Conservation (phyloP, 164 flowering plant genomes). For the Vitis riparia region DNA sequence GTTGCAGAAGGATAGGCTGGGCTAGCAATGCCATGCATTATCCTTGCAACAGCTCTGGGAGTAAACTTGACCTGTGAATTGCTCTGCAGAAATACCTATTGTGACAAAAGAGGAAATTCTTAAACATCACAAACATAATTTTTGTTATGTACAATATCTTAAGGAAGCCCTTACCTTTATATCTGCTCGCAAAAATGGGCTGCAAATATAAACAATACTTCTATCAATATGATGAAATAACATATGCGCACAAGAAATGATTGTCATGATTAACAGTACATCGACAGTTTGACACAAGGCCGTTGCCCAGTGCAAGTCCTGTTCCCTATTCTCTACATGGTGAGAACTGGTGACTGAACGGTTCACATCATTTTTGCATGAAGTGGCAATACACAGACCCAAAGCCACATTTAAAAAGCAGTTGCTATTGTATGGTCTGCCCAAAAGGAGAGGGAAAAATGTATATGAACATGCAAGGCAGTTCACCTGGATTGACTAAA, state of each 20-base stretch:
- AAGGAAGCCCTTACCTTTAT: constrained; percentile 61
- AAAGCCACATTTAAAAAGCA: too few relatives aligned
- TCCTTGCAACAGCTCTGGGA: constrained; percentile 94
- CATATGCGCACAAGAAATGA: neutral
- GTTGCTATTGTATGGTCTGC: too few relatives aligned
- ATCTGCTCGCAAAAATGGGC: constrained; percentile 86
- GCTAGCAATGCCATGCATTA: constrained; percentile 91
- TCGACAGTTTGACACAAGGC: neutral
- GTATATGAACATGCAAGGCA: too few relatives aligned
- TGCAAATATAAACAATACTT: constrained; percentile 39
- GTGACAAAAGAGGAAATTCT: constrained; percentile 7
- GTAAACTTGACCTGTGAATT: constrained; percentile 85
- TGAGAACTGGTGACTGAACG: too few relatives aligned
- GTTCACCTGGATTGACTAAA: too few relatives aligned
- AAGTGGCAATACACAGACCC: too few relatives aligned
- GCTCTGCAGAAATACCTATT: constrained; percentile 82
- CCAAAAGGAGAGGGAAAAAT: too few relatives aligned
- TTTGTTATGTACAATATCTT: neutral
- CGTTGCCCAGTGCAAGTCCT: too few relatives aligned
- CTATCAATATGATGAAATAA: constrained; percentile 19
- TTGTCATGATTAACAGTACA: neutral
- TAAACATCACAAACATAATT: neutral
- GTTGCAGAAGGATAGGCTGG: constrained; percentile 83
- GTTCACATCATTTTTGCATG: too few relatives aligned
- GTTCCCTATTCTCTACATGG: too few relatives aligned